These are phyloP conservation scores for Globisporangium polare DNA, from an alignment of 352 stramenopile genomes.

Conservation along the genomic window DNA sequence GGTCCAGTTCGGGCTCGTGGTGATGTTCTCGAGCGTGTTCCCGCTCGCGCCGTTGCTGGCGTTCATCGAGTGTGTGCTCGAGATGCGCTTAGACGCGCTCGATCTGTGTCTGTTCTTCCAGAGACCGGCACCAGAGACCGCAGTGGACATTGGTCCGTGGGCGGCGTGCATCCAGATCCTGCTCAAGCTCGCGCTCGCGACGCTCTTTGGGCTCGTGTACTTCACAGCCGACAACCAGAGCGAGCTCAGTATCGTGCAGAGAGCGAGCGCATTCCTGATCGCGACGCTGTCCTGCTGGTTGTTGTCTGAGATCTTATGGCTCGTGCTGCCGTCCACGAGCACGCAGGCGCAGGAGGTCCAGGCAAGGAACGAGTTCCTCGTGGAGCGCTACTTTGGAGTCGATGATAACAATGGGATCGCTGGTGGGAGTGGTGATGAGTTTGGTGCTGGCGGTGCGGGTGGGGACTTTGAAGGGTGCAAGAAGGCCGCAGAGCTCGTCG, in stretches of 20 bases:
- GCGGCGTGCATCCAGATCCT: conserved; percentile 26
- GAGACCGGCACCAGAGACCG: conserved; percentile 30
- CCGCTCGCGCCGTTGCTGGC: conserved; percentile 38
- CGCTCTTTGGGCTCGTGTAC: conserved; percentile 25
- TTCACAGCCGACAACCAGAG: conserved; percentile 31
- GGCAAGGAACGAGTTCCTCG: conserved; percentile 35
- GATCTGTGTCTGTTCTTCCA: conserved; percentile 38
- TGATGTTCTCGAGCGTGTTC: conserved; percentile 40
- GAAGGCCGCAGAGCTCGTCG: background rate
- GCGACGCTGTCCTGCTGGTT: conserved; percentile 28
- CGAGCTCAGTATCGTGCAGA: conserved; percentile 23
- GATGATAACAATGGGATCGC: conserved; percentile 1
- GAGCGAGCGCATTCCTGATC: conserved; percentile 32
- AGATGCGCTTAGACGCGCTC: conserved; percentile 38
- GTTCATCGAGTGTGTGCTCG: conserved; percentile 34
- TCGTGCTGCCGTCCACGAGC: conserved; percentile 30
- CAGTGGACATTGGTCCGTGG: conserved; percentile 30
- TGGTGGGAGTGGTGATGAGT: background rate
- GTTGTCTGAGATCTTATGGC: conserved; percentile 30
- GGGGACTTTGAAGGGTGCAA: background rate
- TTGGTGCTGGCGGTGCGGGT: background rate
- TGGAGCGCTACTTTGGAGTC: conserved; percentile 46
- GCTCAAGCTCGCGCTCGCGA: conserved; percentile 26
- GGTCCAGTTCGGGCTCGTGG: conserved; percentile 38
- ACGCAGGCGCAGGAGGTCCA: conserved; percentile 17